Evolutionary conservation across 2,329 filamentous ascomycete genomes (phyloP).

Genomic region (Colletotrichum sansevieriae): DNA sequence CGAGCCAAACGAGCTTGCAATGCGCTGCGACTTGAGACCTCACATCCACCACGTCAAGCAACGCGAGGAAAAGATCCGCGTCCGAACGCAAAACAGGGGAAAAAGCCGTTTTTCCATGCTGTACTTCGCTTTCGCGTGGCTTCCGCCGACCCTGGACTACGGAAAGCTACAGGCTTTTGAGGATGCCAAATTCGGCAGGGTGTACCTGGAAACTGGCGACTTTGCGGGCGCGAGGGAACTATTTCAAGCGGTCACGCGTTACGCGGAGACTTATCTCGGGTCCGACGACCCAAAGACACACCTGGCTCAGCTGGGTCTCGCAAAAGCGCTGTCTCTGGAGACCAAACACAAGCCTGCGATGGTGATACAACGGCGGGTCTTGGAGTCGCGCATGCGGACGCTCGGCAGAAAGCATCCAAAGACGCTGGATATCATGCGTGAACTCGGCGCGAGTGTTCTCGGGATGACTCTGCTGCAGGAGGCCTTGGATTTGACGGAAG

Average conservation of each 20-base stretch:
- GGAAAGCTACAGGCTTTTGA: conserved; percentile 1
- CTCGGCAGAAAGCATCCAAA: not conserved
- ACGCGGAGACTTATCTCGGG: not conserved
- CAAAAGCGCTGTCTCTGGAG: not conserved
- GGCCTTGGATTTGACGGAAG: not conserved
- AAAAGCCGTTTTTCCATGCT: not conserved
- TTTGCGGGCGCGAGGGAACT: not conserved
- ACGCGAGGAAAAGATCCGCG: not conserved
- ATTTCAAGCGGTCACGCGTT: not conserved
- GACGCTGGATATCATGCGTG: not conserved
- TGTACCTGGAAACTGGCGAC: conserved; percentile 10
- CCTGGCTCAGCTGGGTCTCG: not conserved
- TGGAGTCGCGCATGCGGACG: not conserved
- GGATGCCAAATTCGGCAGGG: conserved; percentile 3
- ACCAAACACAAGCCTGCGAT: not conserved
- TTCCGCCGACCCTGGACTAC: not conserved
- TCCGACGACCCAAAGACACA: not conserved
- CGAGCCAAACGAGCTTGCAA: not conserved
- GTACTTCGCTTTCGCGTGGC: not conserved
- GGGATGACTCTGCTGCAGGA: not conserved
- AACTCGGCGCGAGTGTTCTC: not conserved
- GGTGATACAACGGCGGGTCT: not conserved
- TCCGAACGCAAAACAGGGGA: not conserved
- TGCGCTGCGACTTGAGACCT: not conserved
- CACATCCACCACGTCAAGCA: not conserved